phyloP scores from a whole-genome alignment of 129 eudicot species.

The Silybum marianum region DNA sequence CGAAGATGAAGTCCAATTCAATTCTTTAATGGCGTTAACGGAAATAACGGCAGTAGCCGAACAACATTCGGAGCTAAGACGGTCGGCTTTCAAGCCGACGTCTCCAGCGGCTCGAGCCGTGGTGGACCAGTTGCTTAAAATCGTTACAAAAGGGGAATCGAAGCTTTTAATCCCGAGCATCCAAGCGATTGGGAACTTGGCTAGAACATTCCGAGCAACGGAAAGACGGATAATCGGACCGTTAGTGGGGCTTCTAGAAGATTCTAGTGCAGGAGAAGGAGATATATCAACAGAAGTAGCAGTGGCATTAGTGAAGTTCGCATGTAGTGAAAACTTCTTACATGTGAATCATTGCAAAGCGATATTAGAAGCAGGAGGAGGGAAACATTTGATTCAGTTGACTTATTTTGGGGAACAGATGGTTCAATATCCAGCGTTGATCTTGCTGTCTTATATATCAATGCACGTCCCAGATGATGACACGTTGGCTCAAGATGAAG shows the following conservation, averaged over 20 bases:
- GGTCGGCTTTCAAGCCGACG: conserved; percentile 27
- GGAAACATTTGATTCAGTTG: conserved; percentile 19
- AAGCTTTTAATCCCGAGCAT: conserved; percentile 10
- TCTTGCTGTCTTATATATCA: conserved; percentile 6
- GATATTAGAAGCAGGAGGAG: conserved; percentile 18
- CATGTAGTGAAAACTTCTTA: conserved; percentile 17
- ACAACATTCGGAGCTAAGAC: conserved; percentile 16
- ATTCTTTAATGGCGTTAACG: conserved; percentile 13
- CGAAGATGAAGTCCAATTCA: conserved; percentile 6
- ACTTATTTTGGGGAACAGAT: conserved; percentile 25
- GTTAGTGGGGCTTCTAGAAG: conserved; percentile 23
- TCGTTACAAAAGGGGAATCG: background rate
- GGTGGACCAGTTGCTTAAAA: conserved; percentile 13
- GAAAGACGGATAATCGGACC: conserved; percentile 23
- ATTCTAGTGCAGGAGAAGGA: background rate
- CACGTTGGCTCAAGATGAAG: conserved; percentile 9
- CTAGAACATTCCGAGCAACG: conserved; percentile 25
- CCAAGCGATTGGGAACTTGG: conserved; percentile 22
- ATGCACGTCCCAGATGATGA: conserved; percentile 30
- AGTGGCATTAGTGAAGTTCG: conserved; percentile 18
- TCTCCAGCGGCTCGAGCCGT: conserved; percentile 22
- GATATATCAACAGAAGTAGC: conserved; percentile 18
- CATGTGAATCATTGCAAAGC: conserved; percentile 25
- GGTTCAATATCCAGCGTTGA: conserved; percentile 19
- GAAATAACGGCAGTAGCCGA: conserved; percentile 26